Conservation (phyloP, 495 filamentous ascomycete species). For the Rhizodiscina lignyota region DNA sequence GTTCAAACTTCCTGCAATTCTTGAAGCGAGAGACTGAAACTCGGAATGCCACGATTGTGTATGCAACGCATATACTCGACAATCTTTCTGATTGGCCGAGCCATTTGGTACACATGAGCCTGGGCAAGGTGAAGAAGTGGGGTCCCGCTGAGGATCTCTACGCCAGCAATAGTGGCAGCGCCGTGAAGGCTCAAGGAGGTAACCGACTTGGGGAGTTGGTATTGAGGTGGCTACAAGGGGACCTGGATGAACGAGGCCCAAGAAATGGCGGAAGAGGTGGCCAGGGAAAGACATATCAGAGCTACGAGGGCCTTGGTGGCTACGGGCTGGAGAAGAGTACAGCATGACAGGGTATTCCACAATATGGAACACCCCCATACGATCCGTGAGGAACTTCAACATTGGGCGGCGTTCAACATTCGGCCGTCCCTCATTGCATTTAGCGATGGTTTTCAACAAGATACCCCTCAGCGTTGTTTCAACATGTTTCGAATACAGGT, state of each 20-base stretch:
- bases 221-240: constrained; percentile 69
- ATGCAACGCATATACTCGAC: constrained; percentile 94
- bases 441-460: too few relatives aligned
- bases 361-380: too few relatives aligned
- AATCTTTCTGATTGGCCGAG: constrained; percentile 86
- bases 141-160: constrained; percentile 44
- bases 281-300: constrained; percentile 54
- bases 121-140: constrained; percentile 73
- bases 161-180: constrained; percentile 23
- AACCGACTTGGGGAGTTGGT: constrained; percentile 71
- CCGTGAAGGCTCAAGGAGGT: too few relatives aligned
- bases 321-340: constrained; percentile 55
- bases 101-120: constrained; percentile 85
- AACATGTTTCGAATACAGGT: too few relatives aligned
- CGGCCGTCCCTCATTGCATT: too few relatives aligned
- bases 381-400: too few relatives aligned
- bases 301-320: constrained; percentile 51
- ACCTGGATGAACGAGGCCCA: constrained; percentile 66
- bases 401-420: too few relatives aligned
- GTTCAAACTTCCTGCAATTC: constrained; percentile 74
- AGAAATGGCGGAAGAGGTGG: constrained; percentile 38
- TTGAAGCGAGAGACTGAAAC: constrained; percentile 72
- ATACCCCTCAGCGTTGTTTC: too few relatives aligned
- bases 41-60: constrained; percentile 78
- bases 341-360: not conserved